phyloP scores from a whole-genome alignment of 768 basidiomycete genomes.

The Imleria badia region DNA sequence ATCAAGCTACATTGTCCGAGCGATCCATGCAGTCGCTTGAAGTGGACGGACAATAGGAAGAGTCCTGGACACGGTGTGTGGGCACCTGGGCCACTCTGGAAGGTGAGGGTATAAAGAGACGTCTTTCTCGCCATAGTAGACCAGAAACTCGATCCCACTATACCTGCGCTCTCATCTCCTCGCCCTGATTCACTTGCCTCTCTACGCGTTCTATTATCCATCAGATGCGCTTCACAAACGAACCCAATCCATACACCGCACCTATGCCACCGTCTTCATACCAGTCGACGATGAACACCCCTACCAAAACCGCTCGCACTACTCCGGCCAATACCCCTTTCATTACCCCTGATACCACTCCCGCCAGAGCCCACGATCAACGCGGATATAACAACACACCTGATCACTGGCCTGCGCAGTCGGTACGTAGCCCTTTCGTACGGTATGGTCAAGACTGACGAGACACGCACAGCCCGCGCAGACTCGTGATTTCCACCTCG shows the following conservation, averaged over 20 bases:
- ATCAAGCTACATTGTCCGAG: too few species aligned
- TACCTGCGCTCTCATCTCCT: neutral
- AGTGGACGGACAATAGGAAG: neutral
- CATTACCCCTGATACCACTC: neutral
- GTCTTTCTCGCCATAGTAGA: neutral
- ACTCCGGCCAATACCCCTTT: neutral
- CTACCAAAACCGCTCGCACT: neutral
- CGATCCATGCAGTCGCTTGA: too few species aligned
- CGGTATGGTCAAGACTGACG: too few species aligned
- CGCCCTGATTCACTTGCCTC: neutral
- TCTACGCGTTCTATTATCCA: neutral
- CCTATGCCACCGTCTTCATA: neutral
- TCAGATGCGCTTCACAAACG: neutral
- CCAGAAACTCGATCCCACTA: neutral
- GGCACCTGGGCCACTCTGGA: neutral
- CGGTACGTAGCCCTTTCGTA: too few species aligned
- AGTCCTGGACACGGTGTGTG: too few species aligned
- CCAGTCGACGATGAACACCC: neutral
- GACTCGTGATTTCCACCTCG: too few species aligned
- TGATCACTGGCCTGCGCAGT: too few species aligned
- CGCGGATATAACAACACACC: neutral
- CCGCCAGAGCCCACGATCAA: neutral
- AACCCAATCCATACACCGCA: neutral
- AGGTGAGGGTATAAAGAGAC: conserved; percentile 3
- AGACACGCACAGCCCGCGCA: too few species aligned